Evolutionary conservation across 495 filamentous ascomycete genomes (phyloP), one percentile per base, ranked within the genome.

Genomic region (Daldinia vernicosa): DNA sequence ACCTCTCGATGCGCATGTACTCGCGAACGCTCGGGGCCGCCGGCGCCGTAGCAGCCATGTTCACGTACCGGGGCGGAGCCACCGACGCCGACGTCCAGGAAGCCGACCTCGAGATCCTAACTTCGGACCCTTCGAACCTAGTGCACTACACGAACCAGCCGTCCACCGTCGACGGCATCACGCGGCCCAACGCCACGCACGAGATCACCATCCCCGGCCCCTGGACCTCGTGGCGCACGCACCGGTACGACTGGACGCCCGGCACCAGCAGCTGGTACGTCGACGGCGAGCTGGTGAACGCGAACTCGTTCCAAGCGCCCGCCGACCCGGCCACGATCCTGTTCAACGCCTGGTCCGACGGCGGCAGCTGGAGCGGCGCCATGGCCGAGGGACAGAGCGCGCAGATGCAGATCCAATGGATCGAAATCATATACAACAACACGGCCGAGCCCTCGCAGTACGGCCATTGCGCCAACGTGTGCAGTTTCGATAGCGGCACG

Each of bases 131-230:
- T 0, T 71, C 72, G 4, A 76, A 84, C 60, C 77, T 80, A 1
- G 81, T 91, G 22, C 88, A 89, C 70, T 93, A 91, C 80, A 92
- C 90, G 43, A 94, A 94, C 77, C 92, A 94, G 76, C 92, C 92
- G 0, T 69, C 76, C 52, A 74, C 60, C 11, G 74, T 73, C 7
- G 60, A 65, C n/a, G 88, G 87, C 11, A 80, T 83, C 26, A 66
- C 76, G 28, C 75, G 84, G 9, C 47, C 74, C 5, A 74, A 79
- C 19, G 83, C 85, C 12, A 85, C 83, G 4, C 40, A 51, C 28
- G 56, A 74, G n/a, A 60, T 73, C 14, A 77, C 82, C 59, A 75
- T 74, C 40, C 80, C 80, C 26, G 69, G 80, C 45, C 78, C 83
- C 1, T 92, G 90, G 90, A 86, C 84, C 4, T 67, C 79, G 4